phyloP scores from a whole-genome alignment of 2,329 filamentous ascomycete species.

The Thelonectria olida region DNA sequence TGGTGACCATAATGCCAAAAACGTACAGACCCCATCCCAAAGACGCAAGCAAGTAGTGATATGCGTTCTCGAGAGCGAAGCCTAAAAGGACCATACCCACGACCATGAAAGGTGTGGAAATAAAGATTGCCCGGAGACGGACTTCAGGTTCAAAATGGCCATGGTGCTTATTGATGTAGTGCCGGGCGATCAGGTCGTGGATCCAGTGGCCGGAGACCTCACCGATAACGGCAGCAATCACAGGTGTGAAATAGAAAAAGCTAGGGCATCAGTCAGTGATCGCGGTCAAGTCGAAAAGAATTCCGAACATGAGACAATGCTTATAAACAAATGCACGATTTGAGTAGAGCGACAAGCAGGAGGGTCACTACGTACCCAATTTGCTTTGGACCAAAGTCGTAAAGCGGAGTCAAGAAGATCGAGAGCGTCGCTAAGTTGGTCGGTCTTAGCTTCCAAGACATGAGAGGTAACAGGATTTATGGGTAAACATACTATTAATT shows the following conservation, averaged over 20 bases:
- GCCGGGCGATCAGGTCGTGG: conserved; percentile 58
- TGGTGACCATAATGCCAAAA: conserved; percentile 61
- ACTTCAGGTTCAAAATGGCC: conserved; percentile 65
- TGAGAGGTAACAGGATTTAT: too few species aligned
- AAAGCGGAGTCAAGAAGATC: too few species aligned
- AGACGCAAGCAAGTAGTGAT: conserved; percentile 43
- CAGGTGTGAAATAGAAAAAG: conserved; percentile 66
- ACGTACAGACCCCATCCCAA: conserved; percentile 60
- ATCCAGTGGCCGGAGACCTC: conserved; percentile 64
- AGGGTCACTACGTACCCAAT: too few species aligned
- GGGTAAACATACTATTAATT: too few species aligned
- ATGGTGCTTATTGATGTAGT: conserved; percentile 54
- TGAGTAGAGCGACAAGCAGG: too few species aligned
- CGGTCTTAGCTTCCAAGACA: too few species aligned
- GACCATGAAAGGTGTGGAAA: conserved; percentile 58
- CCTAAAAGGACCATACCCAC: conserved; percentile 61
- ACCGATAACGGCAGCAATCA: conserved; percentile 62
- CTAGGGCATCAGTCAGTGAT: conserved; percentile 25
- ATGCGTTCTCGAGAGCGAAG: conserved; percentile 54
- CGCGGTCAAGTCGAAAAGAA: too few species aligned
- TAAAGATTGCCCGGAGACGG: conserved; percentile 57
- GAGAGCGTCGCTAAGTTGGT: too few species aligned
- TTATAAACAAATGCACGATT: too few species aligned
- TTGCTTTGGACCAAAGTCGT: too few species aligned
- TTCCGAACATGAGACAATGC: too few species aligned